Percentiles rank a stretch among this genome's conserved stretches.
Conservation (phyloP, 768 basidiomycete genomes). For the Gyrodon lividus region DNA sequence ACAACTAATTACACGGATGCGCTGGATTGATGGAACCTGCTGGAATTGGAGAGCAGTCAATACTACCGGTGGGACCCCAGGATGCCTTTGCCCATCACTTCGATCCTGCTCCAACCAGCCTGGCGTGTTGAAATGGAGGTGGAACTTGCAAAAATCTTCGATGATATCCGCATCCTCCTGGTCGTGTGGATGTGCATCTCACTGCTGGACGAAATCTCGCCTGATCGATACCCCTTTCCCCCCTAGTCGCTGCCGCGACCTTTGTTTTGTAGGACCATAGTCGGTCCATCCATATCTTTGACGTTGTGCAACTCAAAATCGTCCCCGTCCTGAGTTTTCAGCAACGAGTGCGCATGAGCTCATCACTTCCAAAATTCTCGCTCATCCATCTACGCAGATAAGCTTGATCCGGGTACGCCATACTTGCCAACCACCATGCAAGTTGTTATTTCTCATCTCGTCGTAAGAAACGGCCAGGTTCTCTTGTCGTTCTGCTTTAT, state of each 20-base stretch:
- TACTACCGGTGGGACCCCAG: not conserved
- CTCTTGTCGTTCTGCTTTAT: conserved; percentile 4
- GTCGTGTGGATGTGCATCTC: not conserved
- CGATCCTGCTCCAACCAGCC: not conserved
- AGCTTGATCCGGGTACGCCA: conserved; percentile 9
- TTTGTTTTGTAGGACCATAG: conserved; percentile 8
- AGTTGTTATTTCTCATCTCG: not conserved
- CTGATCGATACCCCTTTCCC: not conserved
- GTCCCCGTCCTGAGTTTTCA: not conserved
- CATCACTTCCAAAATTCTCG: not conserved
- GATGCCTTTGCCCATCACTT: too few relatives aligned
- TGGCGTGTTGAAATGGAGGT: conserved; percentile 1
- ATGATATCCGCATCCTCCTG: conserved; percentile 6
- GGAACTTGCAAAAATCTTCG: not conserved
- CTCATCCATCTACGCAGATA: not conserved
- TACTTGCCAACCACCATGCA: not conserved
- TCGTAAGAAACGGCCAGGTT: not conserved
- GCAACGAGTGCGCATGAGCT: not conserved
- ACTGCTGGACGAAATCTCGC: not conserved
- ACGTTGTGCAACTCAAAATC: not conserved
- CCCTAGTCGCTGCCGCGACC: conserved; percentile 2
- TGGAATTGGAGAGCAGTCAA: not conserved
- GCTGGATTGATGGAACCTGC: too few relatives aligned
- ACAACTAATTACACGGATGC: too few relatives aligned
- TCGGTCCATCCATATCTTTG: not conserved